phyloP scores from a whole-genome alignment of 192 early-diverging fungal genomes.

The Linnemannia schmuckeri region DNA sequence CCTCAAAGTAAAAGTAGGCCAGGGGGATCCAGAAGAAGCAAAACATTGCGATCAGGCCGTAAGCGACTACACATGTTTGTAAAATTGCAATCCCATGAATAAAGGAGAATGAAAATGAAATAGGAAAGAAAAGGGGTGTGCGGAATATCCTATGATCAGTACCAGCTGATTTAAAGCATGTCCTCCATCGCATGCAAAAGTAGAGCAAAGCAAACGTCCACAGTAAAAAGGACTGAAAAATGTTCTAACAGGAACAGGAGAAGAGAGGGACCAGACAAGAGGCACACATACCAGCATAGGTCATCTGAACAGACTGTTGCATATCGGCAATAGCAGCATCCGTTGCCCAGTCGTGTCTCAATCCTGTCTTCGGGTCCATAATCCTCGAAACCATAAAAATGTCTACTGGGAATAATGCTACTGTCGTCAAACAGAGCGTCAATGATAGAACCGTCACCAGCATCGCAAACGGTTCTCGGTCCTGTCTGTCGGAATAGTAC shows the following conservation, averaged over 20 bases:
- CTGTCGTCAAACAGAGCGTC: constrained; percentile 60
- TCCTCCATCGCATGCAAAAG: neutral
- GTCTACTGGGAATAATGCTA: constrained; percentile 67
- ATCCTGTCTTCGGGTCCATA: constrained; percentile 62
- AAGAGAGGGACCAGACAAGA: neutral
- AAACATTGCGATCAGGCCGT: constrained; percentile 64
- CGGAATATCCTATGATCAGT: neutral
- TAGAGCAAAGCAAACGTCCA: neutral
- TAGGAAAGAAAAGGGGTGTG: neutral
- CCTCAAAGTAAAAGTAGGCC: constrained; percentile 75
- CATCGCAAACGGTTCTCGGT: constrained; percentile 66
- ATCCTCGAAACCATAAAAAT: constrained; percentile 71
- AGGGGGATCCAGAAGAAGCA: constrained; percentile 69
- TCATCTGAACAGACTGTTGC: constrained; percentile 47
- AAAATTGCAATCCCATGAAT: neutral
- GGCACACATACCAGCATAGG: constrained; percentile 62
- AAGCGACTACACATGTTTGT: constrained; percentile 49
- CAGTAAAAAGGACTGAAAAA: neutral
- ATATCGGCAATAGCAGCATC: constrained; percentile 57
- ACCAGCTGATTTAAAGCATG: neutral
- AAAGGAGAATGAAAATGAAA: neutral
- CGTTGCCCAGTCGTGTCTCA: constrained; percentile 71
- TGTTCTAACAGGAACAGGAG: neutral
- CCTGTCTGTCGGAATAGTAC: constrained; percentile 66
- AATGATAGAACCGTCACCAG: constrained; percentile 62